Evolutionary conservation across 139 green algal genomes (phyloP).

Genomic region (Micromonas pusilla): DNA sequence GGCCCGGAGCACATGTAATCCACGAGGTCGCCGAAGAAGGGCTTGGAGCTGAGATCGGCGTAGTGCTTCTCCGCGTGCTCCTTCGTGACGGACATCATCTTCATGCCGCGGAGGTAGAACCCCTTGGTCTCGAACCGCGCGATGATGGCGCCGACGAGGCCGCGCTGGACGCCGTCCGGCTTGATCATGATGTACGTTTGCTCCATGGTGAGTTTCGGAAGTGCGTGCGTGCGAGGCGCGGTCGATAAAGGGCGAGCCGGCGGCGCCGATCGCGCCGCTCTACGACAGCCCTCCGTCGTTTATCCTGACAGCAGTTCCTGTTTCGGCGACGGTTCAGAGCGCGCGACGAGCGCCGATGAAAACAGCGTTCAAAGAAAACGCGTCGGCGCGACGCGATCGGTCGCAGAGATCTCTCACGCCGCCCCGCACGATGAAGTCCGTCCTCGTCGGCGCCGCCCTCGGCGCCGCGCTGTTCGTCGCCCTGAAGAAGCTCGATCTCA

Average conservation of each 20-base stretch:
- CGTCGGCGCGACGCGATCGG: no score
- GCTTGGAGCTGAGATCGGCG: constrained; percentile 79
- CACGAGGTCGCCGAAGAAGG: constrained; percentile 84
- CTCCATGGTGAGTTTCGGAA: background rate
- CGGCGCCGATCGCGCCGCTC: no score
- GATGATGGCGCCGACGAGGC: constrained; percentile 72
- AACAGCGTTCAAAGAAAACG: no score
- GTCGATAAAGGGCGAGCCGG: background rate
- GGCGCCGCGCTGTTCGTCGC: no score
- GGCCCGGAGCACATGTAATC: constrained; percentile 90
- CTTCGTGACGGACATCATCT: constrained; percentile 72
- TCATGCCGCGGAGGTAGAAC: constrained; percentile 48
- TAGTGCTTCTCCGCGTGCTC: constrained; percentile 69
- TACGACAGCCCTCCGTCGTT: no score
- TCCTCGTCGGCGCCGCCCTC: no score
- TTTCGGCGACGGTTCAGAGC: no score
- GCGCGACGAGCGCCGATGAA: no score
- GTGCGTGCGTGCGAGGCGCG: background rate
- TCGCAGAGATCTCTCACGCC: no score
- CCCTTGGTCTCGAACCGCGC: constrained; percentile 67
- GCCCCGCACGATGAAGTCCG: no score
- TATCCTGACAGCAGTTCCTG: no score
- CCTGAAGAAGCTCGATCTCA: no score
- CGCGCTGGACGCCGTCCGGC: constrained; percentile 83
- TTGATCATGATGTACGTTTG: constrained; percentile 58